Base-by-base conservation (phyloP, 208 protist genomes). In the Balamuthia mandrillaris region DNA sequence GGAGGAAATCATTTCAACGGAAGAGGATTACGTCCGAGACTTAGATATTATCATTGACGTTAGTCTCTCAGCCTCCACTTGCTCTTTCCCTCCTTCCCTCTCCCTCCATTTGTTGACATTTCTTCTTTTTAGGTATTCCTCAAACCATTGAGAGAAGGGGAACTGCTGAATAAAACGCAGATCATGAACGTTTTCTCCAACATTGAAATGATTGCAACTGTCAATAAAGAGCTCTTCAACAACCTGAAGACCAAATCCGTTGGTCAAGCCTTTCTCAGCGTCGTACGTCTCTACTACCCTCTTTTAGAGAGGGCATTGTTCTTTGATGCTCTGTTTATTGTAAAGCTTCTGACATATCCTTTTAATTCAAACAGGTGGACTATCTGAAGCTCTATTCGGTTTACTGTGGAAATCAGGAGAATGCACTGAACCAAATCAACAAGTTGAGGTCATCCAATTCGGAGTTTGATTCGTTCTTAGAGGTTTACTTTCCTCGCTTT, bases 21-120 rank as follows among this genome's bases (percentile, higher is more conserved):
- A 85, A 18, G 81, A 85, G 51, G 81, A 85, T 42, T 85, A 85
- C 63, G 44, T 85, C 31, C 56, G 81, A n/a, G 81, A 85, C 49
- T 61, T 85, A 41, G 65, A 85, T 27, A 42, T 75, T 24, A 75
- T 85, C 39, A 75, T 85, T 37, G 75, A 39, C 35, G 81, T 85
- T 39, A 2, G 51, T n/a, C 61, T 70, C 49, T 56, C 49, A 24
- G 18, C 49, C 45, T 31, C n/a, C 18, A 33, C 12, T 14, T 31
- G 5, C 3, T 0, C 21, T 31, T 78, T 3, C 68, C 29, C 29
- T 51, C 18, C 66, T 77, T 33, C 29, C 4, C 0, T 24, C 18
- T 41, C 49, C 16, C 37, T 39, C n/a, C n/a, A n/a, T n/a, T n/a
- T n/a, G n/a, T n/a, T n/a, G n/a, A n/a, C n/a, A 56, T 77, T 60